phyloP scores from a whole-genome alignment of 106 monocot species.

The Dioscorea alata region DNA sequence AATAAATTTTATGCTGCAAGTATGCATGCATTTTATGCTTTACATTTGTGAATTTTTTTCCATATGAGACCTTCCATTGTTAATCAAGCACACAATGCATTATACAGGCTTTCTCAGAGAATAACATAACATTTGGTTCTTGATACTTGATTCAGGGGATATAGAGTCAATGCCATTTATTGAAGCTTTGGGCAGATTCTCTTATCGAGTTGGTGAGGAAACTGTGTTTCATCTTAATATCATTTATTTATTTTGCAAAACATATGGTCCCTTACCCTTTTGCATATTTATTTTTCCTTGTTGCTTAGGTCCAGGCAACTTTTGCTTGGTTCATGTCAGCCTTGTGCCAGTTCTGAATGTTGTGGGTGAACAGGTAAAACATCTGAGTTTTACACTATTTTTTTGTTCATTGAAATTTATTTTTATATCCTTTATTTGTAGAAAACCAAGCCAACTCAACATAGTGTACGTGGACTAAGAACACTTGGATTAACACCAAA shows the following conservation, averaged over 20 bases:
- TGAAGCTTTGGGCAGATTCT: slow-evolving; percentile 70
- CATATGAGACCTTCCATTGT: too few species aligned
- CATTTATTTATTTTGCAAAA: too few species aligned
- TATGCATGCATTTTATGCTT: too few species aligned
- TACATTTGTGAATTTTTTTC: too few species aligned
- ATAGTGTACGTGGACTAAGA: slow-evolving; percentile 57
- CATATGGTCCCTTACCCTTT: background rate
- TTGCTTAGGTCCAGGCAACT: slow-evolving; percentile 30
- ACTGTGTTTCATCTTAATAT: background rate
- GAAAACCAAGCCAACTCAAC: slow-evolving; percentile 82
- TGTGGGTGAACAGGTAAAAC: slow-evolving; percentile 33
- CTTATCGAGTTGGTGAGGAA: slow-evolving; percentile 37
- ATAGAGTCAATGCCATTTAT: slow-evolving; percentile 88
- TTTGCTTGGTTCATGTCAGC: slow-evolving; percentile 44
- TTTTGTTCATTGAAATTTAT: background rate
- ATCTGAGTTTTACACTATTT: background rate
- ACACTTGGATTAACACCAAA: slow-evolving; percentile 60
- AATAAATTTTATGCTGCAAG: slow-evolving; percentile 1
- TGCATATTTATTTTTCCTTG: background rate
- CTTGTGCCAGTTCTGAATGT: slow-evolving; percentile 40
- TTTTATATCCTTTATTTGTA: slow-evolving; percentile 14
- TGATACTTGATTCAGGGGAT: slow-evolving; percentile 54
- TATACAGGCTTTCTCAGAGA: too few species aligned
- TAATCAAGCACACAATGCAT: too few species aligned
- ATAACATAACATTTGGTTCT: background rate